Conservation (phyloP, 2,329 filamentous ascomycete species). For the Pseudocercospora ulei region DNA sequence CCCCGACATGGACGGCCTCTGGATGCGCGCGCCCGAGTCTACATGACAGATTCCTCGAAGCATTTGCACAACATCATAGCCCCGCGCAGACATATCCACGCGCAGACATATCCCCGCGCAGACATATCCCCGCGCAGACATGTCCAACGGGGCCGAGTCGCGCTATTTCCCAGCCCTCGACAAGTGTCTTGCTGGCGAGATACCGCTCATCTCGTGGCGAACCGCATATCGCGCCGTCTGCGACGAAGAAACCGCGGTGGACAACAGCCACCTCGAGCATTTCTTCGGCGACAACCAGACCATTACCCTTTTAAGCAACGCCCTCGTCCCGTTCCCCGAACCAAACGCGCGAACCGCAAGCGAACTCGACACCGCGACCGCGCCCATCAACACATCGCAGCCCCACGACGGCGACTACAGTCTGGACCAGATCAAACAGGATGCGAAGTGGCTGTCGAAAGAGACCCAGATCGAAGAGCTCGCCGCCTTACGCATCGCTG, state of each 20-base stretch:
- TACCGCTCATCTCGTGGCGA: constrained; percentile 62
- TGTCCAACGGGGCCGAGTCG: constrained; percentile 14
- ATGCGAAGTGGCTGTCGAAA: constrained; percentile 76
- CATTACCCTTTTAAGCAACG: constrained; percentile 56
- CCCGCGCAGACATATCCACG: no score
- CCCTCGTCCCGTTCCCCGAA: constrained; percentile 57
- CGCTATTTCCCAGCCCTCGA: constrained; percentile 73
- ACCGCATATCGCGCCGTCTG: constrained; percentile 48
- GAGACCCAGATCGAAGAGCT: constrained; percentile 69
- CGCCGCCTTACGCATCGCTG: constrained; percentile 65
- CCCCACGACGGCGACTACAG: constrained; percentile 58
- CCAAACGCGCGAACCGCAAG: constrained; percentile 43
- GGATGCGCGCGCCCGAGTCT: no score
- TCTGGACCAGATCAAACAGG: constrained; percentile 69
- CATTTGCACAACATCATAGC: no score
- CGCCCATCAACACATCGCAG: constrained; percentile 72
- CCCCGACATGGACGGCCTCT: no score
- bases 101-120: no score
- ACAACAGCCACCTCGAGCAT: constrained; percentile 45
- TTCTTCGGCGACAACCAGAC: constrained; percentile 66
- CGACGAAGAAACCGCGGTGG: constrained; percentile 45
- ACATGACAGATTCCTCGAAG: no score
- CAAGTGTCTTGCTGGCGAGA: constrained; percentile 71
- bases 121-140: constrained; percentile 7
- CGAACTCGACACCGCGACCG: constrained; percentile 72